Percentiles rank a stretch among this genome's conserved stretches.
phyloP scores from a whole-genome alignment of 78 protist species.

The Thecamonas trahens region DNA sequence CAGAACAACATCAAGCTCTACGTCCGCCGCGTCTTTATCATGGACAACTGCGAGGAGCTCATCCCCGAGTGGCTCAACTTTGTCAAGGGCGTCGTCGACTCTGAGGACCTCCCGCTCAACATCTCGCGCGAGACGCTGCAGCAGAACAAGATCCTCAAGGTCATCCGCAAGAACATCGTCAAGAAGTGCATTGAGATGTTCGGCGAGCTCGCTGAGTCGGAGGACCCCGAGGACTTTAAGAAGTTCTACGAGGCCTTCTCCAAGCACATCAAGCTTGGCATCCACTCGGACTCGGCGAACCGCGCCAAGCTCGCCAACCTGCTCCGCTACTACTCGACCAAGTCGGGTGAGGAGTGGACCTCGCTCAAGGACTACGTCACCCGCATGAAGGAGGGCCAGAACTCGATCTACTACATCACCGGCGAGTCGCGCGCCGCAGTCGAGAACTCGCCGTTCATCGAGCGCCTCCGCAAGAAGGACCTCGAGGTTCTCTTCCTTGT shows the following conservation, averaged over 20 bases:
- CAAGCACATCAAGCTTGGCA: constrained; percentile 98
- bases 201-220: constrained; percentile 88
- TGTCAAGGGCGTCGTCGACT: constrained; percentile 98
- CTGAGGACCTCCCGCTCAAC: constrained; percentile 99
- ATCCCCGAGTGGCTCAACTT: constrained; percentile 98
- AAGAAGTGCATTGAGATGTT: constrained; percentile 97
- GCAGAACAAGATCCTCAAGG: constrained; percentile 96
- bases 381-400: constrained; percentile 97
- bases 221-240: constrained; percentile 94
- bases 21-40: constrained; percentile 98
- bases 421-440: constrained; percentile 86
- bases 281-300: constrained; percentile 97
- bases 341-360: constrained; percentile 86
- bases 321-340: constrained; percentile 93
- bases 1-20: constrained; percentile 97
- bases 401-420: constrained; percentile 98
- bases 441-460: constrained; percentile 91
- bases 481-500: constrained; percentile 95
- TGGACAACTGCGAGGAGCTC: constrained; percentile 98
- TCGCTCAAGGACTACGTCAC: constrained; percentile 96
- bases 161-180: constrained; percentile 96
- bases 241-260: constrained; percentile 96
- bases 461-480: constrained; percentile 62
- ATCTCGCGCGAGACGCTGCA: constrained; percentile 99
- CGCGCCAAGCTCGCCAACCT: constrained; percentile 92